Percentiles rank a stretch among this genome's conserved stretches.
phyloP scores from a whole-genome alignment of 2,329 filamentous ascomycete species.

The Delphinella strobiligena region DNA sequence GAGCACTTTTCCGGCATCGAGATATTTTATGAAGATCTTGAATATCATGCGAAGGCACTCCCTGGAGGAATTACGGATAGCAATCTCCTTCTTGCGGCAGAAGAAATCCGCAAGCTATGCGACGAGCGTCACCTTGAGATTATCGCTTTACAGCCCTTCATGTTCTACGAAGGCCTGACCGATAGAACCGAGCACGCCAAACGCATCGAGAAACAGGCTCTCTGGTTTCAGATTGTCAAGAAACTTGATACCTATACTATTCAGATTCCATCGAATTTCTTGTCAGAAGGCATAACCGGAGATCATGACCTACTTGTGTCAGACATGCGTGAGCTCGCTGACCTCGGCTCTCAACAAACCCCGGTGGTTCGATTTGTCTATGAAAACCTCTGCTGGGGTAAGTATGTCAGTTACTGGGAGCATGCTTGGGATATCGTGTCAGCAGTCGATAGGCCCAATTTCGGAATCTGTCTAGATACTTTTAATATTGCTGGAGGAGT shows the following conservation, averaged over 20 bases:
- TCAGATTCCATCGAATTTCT: constrained; percentile 61
- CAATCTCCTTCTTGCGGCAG: constrained; percentile 45
- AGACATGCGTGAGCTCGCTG: constrained; percentile 54
- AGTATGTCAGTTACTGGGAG: constrained; percentile 60
- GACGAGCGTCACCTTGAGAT: constrained; percentile 43
- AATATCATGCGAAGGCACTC: constrained; percentile 43
- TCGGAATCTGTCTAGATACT: constrained; percentile 13
- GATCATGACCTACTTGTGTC: constrained; percentile 45
- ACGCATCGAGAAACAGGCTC: constrained; percentile 49
- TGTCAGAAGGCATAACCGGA: constrained; percentile 39
- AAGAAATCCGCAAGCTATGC: constrained; percentile 46
- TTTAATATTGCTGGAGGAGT: constrained; percentile 14
- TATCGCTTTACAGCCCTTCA: constrained; percentile 64
- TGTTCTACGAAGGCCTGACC: constrained; percentile 62
- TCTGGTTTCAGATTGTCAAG: constrained; percentile 58
- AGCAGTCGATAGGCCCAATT: constrained; percentile 17
- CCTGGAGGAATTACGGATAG: constrained; percentile 31
- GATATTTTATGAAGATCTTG: constrained; percentile 64
- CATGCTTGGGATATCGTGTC: constrained; percentile 55
- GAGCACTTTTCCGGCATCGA: constrained; percentile 61
- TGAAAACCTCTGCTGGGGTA: constrained; percentile 63
- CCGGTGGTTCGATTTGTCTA: constrained; percentile 55
- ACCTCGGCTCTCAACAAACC: constrained; percentile 46
- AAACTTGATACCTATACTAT: constrained; percentile 59
- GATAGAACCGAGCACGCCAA: constrained; percentile 48